Conservation (phyloP, 495 filamentous ascomycete species). For the Chaetomium cochliodes region DNA sequence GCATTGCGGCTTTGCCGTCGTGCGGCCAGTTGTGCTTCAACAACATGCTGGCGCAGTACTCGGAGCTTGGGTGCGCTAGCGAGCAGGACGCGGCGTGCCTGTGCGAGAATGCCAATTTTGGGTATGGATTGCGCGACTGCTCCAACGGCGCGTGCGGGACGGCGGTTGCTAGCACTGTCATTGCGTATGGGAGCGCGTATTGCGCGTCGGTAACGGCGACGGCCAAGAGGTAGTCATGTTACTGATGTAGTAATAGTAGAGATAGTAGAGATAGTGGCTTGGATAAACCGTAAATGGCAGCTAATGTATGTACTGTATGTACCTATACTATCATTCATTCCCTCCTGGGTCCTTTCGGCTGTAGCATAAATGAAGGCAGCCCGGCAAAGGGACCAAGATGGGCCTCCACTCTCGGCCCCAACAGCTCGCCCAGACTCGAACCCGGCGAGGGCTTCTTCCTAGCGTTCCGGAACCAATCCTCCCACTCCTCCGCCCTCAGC, state of each 20-base stretch:
- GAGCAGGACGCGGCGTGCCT: background rate
- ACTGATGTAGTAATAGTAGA: background rate
- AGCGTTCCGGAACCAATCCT: slow-evolving; percentile 9
- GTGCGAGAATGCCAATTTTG: background rate
- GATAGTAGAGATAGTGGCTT: background rate
- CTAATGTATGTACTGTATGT: background rate
- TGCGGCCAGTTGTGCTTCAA: slow-evolving; percentile 4
- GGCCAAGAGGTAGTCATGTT: background rate
- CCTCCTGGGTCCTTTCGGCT: slow-evolving; percentile 7
- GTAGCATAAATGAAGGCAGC: background rate
- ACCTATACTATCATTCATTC: slow-evolving; percentile 2
- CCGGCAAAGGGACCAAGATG: slow-evolving; percentile 13
- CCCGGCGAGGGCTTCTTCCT: slow-evolving; percentile 12
- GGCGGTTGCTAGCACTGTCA: background rate
- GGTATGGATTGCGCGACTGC: slow-evolving; percentile 1
- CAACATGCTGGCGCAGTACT: slow-evolving; percentile 1
- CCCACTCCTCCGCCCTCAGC: slow-evolving; percentile 4
- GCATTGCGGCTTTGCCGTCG: background rate
- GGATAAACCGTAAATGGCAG: slow-evolving; percentile 7
- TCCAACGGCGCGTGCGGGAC: background rate
- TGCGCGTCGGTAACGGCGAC: background rate
- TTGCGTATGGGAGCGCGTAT: background rate
- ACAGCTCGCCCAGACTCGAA: slow-evolving; percentile 7
- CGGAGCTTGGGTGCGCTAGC: background rate
- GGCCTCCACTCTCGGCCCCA: slow-evolving; percentile 1